Base-by-base conservation (phyloP, 495 filamentous ascomycete species). In the Aspergillus bridgeri region DNA sequence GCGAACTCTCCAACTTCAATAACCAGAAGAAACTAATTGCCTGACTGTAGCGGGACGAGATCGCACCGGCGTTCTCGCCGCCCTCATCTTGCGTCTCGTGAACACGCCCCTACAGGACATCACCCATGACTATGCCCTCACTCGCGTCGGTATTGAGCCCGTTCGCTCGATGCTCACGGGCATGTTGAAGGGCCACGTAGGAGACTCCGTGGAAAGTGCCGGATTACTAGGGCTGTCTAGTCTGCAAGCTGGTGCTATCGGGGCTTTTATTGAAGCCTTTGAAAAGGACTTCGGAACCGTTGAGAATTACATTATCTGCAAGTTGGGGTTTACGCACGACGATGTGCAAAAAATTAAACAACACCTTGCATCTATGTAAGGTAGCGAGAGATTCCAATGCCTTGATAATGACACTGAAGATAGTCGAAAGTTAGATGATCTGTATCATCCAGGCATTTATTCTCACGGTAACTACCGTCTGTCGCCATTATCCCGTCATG, bases 21-120 rank as follows among this genome's bases (percentile, higher is more conserved):
- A 9, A 29, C 2, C n/a, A 23, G 20, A 8, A 17, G 24, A 42
- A 17, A 23, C 38, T 21, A 13, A 38, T 22, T 20, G 5, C 48
- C 66, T 29, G 15, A 22, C 21, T 54, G 46, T 21, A 80, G 83
- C 84, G 11, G 85, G 85, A 6, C 82, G 86, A 58, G 84, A 88
- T 58, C 77, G 85, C n/a, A 86, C 85, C 0, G 85, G 86, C 3
- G 81, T 87, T 1, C 64, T 87, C 9, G 72, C 83, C 5, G 82
- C 80, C 5, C 57, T 88, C 1, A 65, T 89, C 6, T 64, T 85
- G n/a, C 71, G 74, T 7, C 68, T 89, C 0, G 79, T 82, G 9
- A 80, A 78, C 9, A 72, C 72, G 29, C 61, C 75, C 5, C 53
- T 68, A 6, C 74, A 83, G 4, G 67, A 67, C 9, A 74, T 86